Evolutionary conservation across 2,329 filamentous ascomycete species (phyloP).

Genomic region (Chaetomium strumarium): DNA sequence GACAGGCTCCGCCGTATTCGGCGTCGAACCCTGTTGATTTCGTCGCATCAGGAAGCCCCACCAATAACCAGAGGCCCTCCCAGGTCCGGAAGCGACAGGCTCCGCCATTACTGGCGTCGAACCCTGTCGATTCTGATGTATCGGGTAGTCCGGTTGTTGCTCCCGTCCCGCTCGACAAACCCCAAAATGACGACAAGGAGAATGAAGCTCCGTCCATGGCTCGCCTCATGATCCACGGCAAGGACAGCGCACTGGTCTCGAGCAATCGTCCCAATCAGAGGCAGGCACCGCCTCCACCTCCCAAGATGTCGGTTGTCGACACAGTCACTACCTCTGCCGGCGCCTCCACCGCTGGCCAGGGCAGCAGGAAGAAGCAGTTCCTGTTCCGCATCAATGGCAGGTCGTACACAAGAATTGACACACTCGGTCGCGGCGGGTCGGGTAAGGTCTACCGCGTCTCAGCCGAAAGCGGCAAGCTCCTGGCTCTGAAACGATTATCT

Average conservation of each 20-base stretch:
- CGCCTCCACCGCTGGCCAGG: slow-evolving; percentile 67
- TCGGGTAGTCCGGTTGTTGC: slow-evolving; percentile 54
- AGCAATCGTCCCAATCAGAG: slow-evolving; percentile 40
- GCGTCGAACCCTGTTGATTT: too few relatives aligned
- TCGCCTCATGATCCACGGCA: background rate
- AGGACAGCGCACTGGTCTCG: background rate
- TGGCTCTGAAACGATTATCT: slow-evolving; percentile 88
- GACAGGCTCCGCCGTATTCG: too few relatives aligned
- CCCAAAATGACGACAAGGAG: slow-evolving; percentile 61
- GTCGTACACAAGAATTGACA: slow-evolving; percentile 81
- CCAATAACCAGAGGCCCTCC: slow-evolving; percentile 15
- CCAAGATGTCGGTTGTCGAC: slow-evolving; percentile 96
- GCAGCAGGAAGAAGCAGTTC: slow-evolving; percentile 65
- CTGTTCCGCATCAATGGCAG: slow-evolving; percentile 87
- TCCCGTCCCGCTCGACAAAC: slow-evolving; percentile 34
- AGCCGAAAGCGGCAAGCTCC: slow-evolving; percentile 93
- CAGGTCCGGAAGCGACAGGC: slow-evolving; percentile 34
- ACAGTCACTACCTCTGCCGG: slow-evolving; percentile 80
- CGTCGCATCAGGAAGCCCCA: too few relatives aligned
- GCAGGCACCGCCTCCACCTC: slow-evolving; percentile 67
- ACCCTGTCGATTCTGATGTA: slow-evolving; percentile 46
- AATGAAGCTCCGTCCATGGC: slow-evolving; percentile 62
- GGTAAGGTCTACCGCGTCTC: slow-evolving; percentile 94
- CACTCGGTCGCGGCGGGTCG: slow-evolving; percentile 85
- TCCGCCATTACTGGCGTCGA: slow-evolving; percentile 40